phyloP scores from a whole-genome alignment of 1,284 basidiomycete genomes.

The Cryptococcus wingfieldii region DNA sequence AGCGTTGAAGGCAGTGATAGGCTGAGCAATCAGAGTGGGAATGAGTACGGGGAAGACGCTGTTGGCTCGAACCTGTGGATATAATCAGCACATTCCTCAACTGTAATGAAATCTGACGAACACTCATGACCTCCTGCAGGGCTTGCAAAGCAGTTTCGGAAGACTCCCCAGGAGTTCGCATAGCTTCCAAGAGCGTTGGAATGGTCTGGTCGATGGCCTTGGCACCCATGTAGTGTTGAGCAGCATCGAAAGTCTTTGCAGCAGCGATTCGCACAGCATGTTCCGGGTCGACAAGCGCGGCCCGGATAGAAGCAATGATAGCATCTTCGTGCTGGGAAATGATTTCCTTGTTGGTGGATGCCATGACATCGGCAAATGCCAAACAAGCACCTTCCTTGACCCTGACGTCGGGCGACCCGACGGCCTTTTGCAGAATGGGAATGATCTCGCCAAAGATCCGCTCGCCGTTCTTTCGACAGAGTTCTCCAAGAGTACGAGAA shows the following conservation, averaged over 20 bases:
- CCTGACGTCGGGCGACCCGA: slow-evolving; percentile 65
- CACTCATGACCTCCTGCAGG: slow-evolving; percentile 88
- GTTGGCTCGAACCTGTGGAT: slow-evolving; percentile 69
- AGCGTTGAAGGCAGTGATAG: slow-evolving; percentile 95
- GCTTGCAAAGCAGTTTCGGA: slow-evolving; percentile 92
- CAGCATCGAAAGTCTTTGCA: slow-evolving; percentile 86
- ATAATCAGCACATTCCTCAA: not conserved
- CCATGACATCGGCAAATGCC: slow-evolving; percentile 83
- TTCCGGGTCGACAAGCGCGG: slow-evolving; percentile 83
- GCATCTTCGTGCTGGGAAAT: slow-evolving; percentile 86
- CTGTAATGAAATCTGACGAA: slow-evolving; percentile 49
- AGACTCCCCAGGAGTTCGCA: slow-evolving; percentile 80
- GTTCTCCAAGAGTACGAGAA: slow-evolving; percentile 76
- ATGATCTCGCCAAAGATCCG: slow-evolving; percentile 82
- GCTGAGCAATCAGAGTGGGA: slow-evolving; percentile 81
- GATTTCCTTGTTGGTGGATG: slow-evolving; percentile 78
- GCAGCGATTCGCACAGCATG: slow-evolving; percentile 84
- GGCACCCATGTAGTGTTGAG: slow-evolving; percentile 79
- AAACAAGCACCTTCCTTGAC: slow-evolving; percentile 86
- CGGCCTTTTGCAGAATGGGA: slow-evolving; percentile 66
- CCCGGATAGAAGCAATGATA: slow-evolving; percentile 79
- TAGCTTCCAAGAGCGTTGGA: slow-evolving; percentile 87
- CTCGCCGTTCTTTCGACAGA: slow-evolving; percentile 96
- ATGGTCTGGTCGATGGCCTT: slow-evolving; percentile 96
- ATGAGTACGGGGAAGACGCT: slow-evolving; percentile 98